These are phyloP conservation scores for Leccinellum luteum DNA, from an alignment of 768 basidiomycete species.

Conservation along the genomic window DNA sequence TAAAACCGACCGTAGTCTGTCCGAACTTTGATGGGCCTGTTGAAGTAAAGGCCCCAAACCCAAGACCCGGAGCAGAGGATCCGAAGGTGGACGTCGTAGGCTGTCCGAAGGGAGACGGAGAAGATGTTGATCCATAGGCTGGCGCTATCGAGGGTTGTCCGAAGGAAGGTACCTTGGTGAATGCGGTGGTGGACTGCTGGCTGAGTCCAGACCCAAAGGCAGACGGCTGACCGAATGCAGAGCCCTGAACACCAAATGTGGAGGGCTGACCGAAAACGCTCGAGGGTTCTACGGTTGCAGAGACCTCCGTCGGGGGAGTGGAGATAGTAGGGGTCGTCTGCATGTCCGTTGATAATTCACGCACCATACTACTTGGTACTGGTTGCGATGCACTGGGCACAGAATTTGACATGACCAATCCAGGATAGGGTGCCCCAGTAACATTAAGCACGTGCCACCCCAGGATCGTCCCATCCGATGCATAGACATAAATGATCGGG, in stretches of 20 bases:
- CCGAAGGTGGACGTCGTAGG: constrained; percentile 18
- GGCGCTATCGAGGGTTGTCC: constrained; percentile 11
- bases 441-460: constrained; percentile 70
- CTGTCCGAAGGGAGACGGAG: neutral
- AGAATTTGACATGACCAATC: constrained; percentile 40
- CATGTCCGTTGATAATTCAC: constrained; percentile 32
- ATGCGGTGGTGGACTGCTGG: constrained; percentile 21
- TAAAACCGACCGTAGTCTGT: constrained; percentile 25
- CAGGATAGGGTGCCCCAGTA: constrained; percentile 50
- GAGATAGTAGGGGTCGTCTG: constrained; percentile 23
- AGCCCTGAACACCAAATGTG: constrained; percentile 22
- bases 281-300: constrained; percentile 30
- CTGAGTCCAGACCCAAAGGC: constrained; percentile 17
- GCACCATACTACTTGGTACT: constrained; percentile 21
- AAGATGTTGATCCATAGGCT: constrained; percentile 12
- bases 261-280: constrained; percentile 37
- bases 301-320: constrained; percentile 15
- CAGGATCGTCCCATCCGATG: constrained; percentile 74
- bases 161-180: constrained; percentile 26
- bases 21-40: constrained; percentile 33
- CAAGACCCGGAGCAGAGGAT: constrained; percentile 17
- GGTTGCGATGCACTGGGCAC: constrained; percentile 1
- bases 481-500: constrained; percentile 72
- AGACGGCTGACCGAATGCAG: constrained; percentile 34
- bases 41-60: constrained; percentile 35